Base-by-base conservation (phyloP, 805 yeast species). In the Candida tammaniensis region DNA sequence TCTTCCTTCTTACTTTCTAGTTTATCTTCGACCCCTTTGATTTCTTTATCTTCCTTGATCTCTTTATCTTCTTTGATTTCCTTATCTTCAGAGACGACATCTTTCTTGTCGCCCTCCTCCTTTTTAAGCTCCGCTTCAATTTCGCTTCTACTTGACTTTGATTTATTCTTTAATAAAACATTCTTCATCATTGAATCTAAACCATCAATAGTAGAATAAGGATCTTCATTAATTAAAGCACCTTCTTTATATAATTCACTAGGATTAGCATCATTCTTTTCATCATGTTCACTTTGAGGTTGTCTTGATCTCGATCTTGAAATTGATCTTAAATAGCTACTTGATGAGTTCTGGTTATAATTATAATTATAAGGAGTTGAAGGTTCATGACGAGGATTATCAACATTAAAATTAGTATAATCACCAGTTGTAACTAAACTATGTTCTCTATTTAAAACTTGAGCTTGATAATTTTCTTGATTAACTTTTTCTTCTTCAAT, bases 291-390 rank as follows among this genome's bases (percentile, higher is more conserved):
- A 4, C 13, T 48, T 12, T 33, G 27, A 17, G 55, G 53, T 18
- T 63, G 65, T 54, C 83, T 68, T 6, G 83, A 75, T 48, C 84
- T 64, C 1, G 84, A 78, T 54, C 84, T 65, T 1, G 85, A 79
- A 28, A 79, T 76, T 1, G 83, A 74, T 46, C 88, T 71, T 43
- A 82, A 62, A 50, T 80, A 82, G 40, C 75, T 64, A 25, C 73
- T 55, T 0, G 79, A 72, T 1, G 70, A 49, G 11, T 31, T 19
- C 10, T 43, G 36, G 51, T 82, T 64, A 1, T 82, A 77, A 24
- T 76, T 75, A 1, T 81, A 75, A 45, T 86, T 70, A 43, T 82
- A 62, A 48, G 80, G 82, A 38, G 74, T 63, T 21, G 74, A 52
- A 2, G 79, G 72, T 12, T 78, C 62, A 25, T 46, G 52, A 24